Evolutionary conservation across 2,329 filamentous ascomycete species (phyloP).

Genomic region (Cercospora sesami): DNA sequence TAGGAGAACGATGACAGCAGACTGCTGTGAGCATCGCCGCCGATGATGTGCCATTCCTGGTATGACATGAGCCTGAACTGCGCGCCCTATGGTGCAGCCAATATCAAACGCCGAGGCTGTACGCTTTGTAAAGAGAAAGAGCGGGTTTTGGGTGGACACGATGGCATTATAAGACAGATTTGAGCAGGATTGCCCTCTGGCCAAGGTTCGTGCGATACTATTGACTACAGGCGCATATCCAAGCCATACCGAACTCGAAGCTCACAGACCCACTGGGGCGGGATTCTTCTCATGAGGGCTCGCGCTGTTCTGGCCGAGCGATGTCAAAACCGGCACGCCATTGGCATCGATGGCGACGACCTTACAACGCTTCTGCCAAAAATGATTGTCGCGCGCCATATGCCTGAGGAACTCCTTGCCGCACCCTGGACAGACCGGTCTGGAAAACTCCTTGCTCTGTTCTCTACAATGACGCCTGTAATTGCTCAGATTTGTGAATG

Average conservation of each 20-base stretch:
- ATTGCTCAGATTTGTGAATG: slow-evolving; percentile 1
- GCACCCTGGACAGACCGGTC: background rate
- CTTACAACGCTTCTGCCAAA: background rate
- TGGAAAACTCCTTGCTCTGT: background rate
- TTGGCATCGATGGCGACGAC: background rate
- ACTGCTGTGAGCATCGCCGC: no score
- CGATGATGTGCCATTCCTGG: no score
- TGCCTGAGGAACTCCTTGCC: background rate
- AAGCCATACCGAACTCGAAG: no score
- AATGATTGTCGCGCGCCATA: background rate
- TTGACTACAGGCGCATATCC: no score
- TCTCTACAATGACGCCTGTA: slow-evolving; percentile 3
- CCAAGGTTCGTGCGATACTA: background rate
- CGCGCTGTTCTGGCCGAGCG: background rate
- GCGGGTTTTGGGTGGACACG: no score
- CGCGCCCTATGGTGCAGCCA: no score
- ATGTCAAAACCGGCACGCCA: background rate
- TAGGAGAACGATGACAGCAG: no score
- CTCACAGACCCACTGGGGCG: no score
- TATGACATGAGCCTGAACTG: no score
- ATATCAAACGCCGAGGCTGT: no score
- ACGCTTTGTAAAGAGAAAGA: no score
- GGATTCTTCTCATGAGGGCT: background rate
- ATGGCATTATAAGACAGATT: background rate
- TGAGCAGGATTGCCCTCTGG: background rate